Percentiles rank a stretch among this genome's conserved stretches.
Conservation (phyloP, 768 basidiomycete genomes). For the Asterophora lycoperdoides region DNA sequence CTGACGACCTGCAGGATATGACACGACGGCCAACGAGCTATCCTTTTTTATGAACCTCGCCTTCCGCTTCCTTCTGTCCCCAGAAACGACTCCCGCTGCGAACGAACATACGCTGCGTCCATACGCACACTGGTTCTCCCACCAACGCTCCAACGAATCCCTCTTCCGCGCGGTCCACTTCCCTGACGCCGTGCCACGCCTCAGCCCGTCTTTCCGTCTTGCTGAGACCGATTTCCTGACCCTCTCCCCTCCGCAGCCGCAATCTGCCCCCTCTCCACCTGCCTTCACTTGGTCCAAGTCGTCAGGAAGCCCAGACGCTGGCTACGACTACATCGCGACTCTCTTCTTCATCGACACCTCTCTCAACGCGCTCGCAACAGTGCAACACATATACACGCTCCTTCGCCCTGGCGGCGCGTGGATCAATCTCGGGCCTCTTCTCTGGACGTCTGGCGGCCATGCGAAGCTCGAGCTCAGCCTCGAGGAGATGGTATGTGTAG, state of each 20-base stretch:
- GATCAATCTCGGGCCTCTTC: constrained; percentile 68
- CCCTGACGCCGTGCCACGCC: constrained; percentile 57
- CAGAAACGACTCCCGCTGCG: constrained; percentile 32
- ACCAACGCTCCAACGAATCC: constrained; percentile 47
- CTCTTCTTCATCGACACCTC: constrained; percentile 68
- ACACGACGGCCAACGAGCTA: constrained; percentile 58
- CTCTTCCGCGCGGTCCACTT: constrained; percentile 52
- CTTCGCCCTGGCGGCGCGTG: constrained; percentile 61
- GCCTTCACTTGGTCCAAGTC: constrained; percentile 17
- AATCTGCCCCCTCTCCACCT: not conserved
- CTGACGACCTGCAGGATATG: constrained; percentile 37
- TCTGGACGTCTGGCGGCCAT: constrained; percentile 56
- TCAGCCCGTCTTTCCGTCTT: constrained; percentile 39
- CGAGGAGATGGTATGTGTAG: constrained; percentile 55
- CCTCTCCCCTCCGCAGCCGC: constrained; percentile 22
- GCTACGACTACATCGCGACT: constrained; percentile 60
- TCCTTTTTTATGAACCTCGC: constrained; percentile 65
- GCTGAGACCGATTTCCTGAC: constrained; percentile 57
- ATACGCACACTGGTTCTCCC: constrained; percentile 67
- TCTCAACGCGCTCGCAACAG: constrained; percentile 45
- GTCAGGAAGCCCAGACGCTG: not conserved
- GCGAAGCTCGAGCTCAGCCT: constrained; percentile 56
- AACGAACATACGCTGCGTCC: constrained; percentile 55
- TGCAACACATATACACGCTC: constrained; percentile 53
- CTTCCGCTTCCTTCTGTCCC: constrained; percentile 53